Base-by-base conservation (phyloP, 768 basidiomycete species). In the Mrakia gelida region DNA sequence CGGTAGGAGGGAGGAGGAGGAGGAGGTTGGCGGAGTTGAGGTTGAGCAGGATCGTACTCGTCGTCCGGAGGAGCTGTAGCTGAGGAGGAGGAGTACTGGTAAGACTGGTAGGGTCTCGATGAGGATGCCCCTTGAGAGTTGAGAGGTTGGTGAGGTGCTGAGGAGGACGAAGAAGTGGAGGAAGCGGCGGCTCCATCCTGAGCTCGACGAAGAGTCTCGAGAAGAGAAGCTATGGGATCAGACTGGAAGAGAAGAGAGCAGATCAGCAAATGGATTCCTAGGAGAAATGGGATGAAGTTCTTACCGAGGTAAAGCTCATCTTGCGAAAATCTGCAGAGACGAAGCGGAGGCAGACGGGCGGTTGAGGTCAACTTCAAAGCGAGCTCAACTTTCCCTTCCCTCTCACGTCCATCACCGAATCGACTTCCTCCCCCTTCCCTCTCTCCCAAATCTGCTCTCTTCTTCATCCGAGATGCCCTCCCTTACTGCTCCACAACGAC, bases 131-230 rank as follows among this genome's bases (percentile, higher is more conserved):
- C 16, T 13, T 59, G 28, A 59, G 59, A 59, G 2, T 10, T n/a
- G 10, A 26, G 6, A 15, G 59, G 13, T 59, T 28, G 59, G 7
- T 1, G 59, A n/a, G 59, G 23, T 23, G 18, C 23, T n/a, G 38
- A 26, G 32, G 38, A 26, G 32, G 65, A 34, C 21, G 65, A 41
- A n/a, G 67, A 41, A 38, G 34, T 5, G 34, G 67, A 41, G 38
- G 67, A n/a, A 43, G 67, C 34, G 23, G 67, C 15, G 23, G 41
- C 34, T 18, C 67, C 67, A 23, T 70, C 67, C 26, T 70, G 67
- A 26, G 38, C 67, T 70, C 41, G 67, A 70, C 67, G 67, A 18
- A 70, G 67, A 11, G 67, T 70, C 34, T 34, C 67, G 67, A 70
- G 67, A 5, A 70, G 67, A 11, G 34, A 41, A 15, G 34, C 34